phyloP scores from a whole-genome alignment of 768 basidiomycete species.

The Punctularia strigosozonata region DNA sequence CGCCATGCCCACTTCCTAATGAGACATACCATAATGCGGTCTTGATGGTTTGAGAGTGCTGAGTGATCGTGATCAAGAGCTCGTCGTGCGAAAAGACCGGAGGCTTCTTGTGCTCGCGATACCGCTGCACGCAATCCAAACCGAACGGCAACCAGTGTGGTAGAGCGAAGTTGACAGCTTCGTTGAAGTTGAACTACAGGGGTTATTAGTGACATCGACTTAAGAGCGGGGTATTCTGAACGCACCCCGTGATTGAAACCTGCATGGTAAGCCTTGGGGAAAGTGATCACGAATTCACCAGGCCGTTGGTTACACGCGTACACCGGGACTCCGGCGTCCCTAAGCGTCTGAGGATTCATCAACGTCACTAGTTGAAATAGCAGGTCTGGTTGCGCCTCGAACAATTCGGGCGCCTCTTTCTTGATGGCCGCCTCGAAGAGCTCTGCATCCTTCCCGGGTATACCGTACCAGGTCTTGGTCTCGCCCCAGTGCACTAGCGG shows the following conservation, averaged over 20 bases:
- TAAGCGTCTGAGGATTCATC: conserved; percentile 87
- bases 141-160: conserved; percentile 91
- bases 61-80: conserved; percentile 93
- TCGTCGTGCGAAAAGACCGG: conserved; percentile 99
- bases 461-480: conserved; percentile 99
- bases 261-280: conserved; percentile 95
- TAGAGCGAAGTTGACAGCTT: conserved; percentile 96
- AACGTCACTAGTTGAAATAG: conserved; percentile 96
- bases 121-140: conserved; percentile 79
- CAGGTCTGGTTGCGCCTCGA: conserved; percentile 94
- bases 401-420: conserved; percentile 92
- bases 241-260: conserved; percentile 97
- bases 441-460: conserved; percentile 90
- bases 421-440: conserved; percentile 95
- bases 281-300: conserved; percentile 95
- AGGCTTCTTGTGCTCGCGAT: conserved; percentile 81
- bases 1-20: conserved; percentile 3
- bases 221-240: conserved; percentile 10
- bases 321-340: conserved; percentile 82
- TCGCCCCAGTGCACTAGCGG: conserved; percentile 93
- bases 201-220: neutral
- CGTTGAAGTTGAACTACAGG: conserved; percentile 88
- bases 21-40: conserved; percentile 79
- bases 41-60: conserved; percentile 84
- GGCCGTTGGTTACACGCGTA: conserved; percentile 94